phyloP scores from a whole-genome alignment of 1,139 yeast species.

The Debaryomyces subglobosus region DNA sequence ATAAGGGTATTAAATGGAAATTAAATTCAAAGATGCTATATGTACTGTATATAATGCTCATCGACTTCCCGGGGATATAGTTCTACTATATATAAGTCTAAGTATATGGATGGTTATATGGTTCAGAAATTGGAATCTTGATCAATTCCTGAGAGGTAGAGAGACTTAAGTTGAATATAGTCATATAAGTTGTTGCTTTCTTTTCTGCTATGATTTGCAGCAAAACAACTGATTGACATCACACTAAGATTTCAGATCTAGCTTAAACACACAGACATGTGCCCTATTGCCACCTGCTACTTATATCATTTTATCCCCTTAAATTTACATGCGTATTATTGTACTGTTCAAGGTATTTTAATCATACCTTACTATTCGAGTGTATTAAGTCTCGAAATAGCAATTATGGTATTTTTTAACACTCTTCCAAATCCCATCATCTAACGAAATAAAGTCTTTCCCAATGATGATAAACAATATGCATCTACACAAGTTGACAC shows the following conservation, averaged over 20 bases:
- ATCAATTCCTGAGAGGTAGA: neutral
- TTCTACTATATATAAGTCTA: neutral
- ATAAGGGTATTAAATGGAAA: neutral
- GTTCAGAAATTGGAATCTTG: neutral
- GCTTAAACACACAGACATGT: neutral
- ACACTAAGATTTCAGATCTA: neutral
- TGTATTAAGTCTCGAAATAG: neutral
- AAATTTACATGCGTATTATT: neutral
- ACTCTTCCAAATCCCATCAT: neutral
- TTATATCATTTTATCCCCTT: no score
- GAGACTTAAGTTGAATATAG: neutral
- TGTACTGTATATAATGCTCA: conserved; percentile 3
- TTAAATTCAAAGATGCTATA: neutral
- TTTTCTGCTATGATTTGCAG: neutral
- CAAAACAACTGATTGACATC: neutral
- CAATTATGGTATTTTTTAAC: no score
- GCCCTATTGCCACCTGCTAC: no score
- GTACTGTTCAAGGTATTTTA: no score
- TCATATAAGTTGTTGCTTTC: neutral
- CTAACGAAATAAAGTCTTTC: neutral
- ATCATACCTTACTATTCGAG: no score
- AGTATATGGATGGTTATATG: neutral
- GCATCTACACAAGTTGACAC: no score
- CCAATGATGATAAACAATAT: no score
- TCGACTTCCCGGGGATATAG: neutral